Evolutionary conservation across 495 filamentous ascomycete genomes (phyloP), one percentile per base, ranked within the genome.

Genomic region (Amphirosellinia nigrospora): DNA sequence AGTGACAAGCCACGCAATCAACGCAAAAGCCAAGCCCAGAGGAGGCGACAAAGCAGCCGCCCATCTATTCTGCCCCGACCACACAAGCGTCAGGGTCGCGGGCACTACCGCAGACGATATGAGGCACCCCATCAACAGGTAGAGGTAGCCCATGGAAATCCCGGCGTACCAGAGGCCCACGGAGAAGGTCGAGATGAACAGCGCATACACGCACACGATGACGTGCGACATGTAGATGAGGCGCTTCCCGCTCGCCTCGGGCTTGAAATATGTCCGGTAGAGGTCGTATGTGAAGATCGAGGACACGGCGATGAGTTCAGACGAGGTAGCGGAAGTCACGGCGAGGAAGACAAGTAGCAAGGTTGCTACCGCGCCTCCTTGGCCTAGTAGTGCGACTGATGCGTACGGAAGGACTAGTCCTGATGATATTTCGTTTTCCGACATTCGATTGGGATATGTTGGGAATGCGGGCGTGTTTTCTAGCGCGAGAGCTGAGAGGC

Each of bases 291-390:
- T 97, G 81, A 90, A 91, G 80, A 98, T 97, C 34, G 91, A 94
- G 26, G 92, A 94, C 53, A 97, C 94, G 45, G 95, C 94, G 69
- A 98, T 97, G 36, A 97, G 82, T 78, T 98, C 93, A 0, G 93
- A 91, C 16, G 94, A 97, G 62, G 90, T 92, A 13, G 95, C 94
- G 13, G 89, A 93, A 3, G 95, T 98, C 53, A 98, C 94, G 21
- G 95, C 95, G 93, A 98, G 97, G 84, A 98, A 98, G 64, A 98
- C 89, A 66, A 98, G 90, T 16, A 98, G 82, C 0, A 96, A 86
- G 0, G 93, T 93, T 32, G 89, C 92, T 30, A 89, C 90, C 3
- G 95, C 95, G 39, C 95, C 95, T 11, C 94, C 94, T 74, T 91
- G 92, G 3, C 95, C 95, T 28, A 97, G 86, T 5, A 98, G 79